Evolutionary conservation across 108 stramenopile genomes (phyloP).

Genomic region (Cyclotella choctawhatcheeana): DNA sequence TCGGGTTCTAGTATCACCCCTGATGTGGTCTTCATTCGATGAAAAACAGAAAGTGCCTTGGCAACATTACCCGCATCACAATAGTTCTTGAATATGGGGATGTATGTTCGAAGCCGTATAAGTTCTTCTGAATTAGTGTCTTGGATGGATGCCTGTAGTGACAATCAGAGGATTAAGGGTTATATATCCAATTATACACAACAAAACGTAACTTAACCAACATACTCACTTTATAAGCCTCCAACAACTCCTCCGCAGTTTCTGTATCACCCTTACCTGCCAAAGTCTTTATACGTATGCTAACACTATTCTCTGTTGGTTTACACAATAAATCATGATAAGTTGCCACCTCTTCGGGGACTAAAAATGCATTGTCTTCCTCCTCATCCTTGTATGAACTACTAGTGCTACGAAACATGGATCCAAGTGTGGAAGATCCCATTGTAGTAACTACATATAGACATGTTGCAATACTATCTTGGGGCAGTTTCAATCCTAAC

Average conservation of each 20-base stretch:
- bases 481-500: conserved; percentile 27
- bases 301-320: conserved; percentile 49
- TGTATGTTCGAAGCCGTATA: conserved; percentile 75
- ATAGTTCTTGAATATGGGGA: conserved; percentile 71
- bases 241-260: conserved; percentile 44
- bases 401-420: background rate
- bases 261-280: conserved; percentile 50
- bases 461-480: conserved; percentile 30
- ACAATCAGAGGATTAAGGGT: no score
- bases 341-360: conserved; percentile 51
- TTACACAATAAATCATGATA: conserved; percentile 47
- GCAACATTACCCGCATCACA: conserved; percentile 61
- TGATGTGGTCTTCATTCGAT: conserved; percentile 58
- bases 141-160: conserved; percentile 22
- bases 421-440: background rate
- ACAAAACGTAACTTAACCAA: background rate
- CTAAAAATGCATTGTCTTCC: conserved; percentile 12
- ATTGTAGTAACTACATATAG: conserved; percentile 44
- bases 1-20: conserved; percentile 71
- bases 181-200: background rate
- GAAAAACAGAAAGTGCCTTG: conserved; percentile 65
- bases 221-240: conserved; percentile 34
- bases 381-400: conserved; percentile 9
- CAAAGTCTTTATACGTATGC: conserved; percentile 41
- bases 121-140: conserved; percentile 43